Base-by-base conservation (phyloP, 208 protist species). In the Trypanosoma caninum region DNA sequence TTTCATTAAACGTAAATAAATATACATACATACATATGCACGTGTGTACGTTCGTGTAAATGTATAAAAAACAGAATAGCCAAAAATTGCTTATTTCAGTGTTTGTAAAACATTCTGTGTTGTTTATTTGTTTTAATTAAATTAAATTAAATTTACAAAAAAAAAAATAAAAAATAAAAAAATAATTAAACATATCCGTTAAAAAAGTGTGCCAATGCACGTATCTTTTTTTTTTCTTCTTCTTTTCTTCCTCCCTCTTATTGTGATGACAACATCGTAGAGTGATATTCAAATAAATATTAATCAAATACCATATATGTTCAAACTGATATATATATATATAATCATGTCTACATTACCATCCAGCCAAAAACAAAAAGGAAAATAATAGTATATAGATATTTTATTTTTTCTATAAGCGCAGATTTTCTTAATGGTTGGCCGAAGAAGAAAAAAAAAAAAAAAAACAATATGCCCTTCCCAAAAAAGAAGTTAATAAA, bases 91-190 rank as follows among this genome's bases (percentile, higher is more conserved):
- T 44, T 41, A 56, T 41, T 56, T 35, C 18, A 23, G 8, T 25
- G 8, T 8, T 25, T 48, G 11, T 48, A 8, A 22, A 25, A 7
- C 44, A 48, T 10, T 48, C 14, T 48, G 8, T 28, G 10, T 11
- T 46, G 20, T 59, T 56, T 67, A 37, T 31, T 58, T 44, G 37
- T 27, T 56, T 30, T 58, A 3, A 54, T 28, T n/a, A 54, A 53
- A 51, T 16, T 8, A 41, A 20, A 51, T 30, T 30, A 18, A 54
- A 14, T 59, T 42, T 54, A 41, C 59, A 54, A 33, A 53, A 76
- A 4, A 51, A 54, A 67, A 22, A 53, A 55, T 47, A 54, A 37
- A 10, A 47, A 22, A 14, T 47, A 14, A 41, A 44, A 56, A 38
- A n/a, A n/a, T n/a, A n/a, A n/a, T n/a, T n/a, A n/a, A n/a, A n/a